Percentiles rank a stretch among this genome's conserved stretches.
Evolutionary conservation across 139 green algal genomes (phyloP).

Genomic region (Auxenochlorella pyrenoidosa): DNA sequence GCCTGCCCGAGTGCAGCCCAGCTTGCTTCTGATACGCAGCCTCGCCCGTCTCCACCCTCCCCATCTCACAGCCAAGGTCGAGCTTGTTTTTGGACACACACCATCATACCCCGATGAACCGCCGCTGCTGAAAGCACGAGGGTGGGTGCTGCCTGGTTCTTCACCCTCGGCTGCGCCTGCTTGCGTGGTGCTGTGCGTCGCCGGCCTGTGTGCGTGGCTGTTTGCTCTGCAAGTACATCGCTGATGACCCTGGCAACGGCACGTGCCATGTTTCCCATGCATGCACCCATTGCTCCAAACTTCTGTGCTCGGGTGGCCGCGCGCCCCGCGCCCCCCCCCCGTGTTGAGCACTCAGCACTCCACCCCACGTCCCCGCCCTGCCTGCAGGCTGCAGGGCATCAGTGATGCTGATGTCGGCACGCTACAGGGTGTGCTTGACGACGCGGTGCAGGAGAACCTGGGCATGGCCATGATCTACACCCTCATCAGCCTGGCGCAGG

Average conservation of each 20-base stretch:
- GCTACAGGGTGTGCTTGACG: slow-evolving; percentile 52
- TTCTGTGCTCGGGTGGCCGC: too few relatives aligned
- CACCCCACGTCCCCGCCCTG: background rate
- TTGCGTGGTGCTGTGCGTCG: too few relatives aligned
- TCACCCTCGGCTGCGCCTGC: too few relatives aligned
- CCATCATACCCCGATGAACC: slow-evolving; percentile 59
- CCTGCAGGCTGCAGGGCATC: slow-evolving; percentile 70
- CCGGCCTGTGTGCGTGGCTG: too few relatives aligned
- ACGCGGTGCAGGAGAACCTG: slow-evolving; percentile 60
- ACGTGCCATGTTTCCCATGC: background rate
- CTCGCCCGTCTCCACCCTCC: too few relatives aligned
- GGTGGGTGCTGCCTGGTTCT: slow-evolving; percentile 29
- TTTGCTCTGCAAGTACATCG: too few relatives aligned
- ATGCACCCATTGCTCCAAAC: too few relatives aligned
- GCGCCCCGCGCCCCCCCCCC: too few relatives aligned
- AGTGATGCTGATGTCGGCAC: slow-evolving; percentile 69
- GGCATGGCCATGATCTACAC: slow-evolving; percentile 63
- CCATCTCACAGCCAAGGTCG: slow-evolving; percentile 9
- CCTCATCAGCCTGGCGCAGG: slow-evolving; percentile 67
- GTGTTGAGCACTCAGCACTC: too few relatives aligned
- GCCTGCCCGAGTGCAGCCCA: too few relatives aligned
- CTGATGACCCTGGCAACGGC: background rate
- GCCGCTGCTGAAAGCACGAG: slow-evolving; percentile 58
- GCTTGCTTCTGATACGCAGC: too few relatives aligned
- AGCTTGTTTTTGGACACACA: slow-evolving; percentile 66